These are phyloP conservation scores for Ophiosphaerella herpotricha DNA, from an alignment of 2,329 filamentous ascomycete genomes.

Conservation along the genomic window DNA sequence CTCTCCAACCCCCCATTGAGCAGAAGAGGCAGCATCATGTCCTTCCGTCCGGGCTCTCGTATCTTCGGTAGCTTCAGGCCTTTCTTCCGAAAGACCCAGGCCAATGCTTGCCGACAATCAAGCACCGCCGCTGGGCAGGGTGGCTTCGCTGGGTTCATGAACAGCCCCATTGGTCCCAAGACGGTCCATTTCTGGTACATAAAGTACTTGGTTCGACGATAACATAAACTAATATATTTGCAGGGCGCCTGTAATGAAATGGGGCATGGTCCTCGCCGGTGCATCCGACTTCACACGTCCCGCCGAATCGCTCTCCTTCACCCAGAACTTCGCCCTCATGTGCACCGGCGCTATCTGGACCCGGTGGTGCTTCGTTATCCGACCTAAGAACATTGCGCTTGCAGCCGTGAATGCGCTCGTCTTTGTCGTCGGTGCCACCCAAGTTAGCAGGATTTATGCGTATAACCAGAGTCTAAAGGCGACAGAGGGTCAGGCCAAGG, in stretches of 20 bases:
- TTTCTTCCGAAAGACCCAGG: constrained; percentile 51
- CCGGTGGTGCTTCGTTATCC: constrained; percentile 97
- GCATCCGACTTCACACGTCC: constrained; percentile 90
- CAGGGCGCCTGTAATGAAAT: constrained; percentile 94
- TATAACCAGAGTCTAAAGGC: constrained; percentile 66
- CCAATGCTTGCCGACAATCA: constrained; percentile 66
- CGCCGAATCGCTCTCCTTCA: constrained; percentile 88
- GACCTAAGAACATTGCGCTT: constrained; percentile 87
- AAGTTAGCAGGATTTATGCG: constrained; percentile 75
- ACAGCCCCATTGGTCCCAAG: constrained; percentile 58
- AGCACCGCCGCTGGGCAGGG: constrained; percentile 67
- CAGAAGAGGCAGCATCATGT: constrained; percentile 49
- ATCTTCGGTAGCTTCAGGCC: constrained; percentile 59
- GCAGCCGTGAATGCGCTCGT: constrained; percentile 99
- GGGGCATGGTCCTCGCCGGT: constrained; percentile 90
- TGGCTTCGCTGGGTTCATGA: constrained; percentile 71
- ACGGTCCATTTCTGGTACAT: constrained; percentile 97
- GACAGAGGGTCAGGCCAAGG: constrained; percentile 46
- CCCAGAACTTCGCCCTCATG: constrained; percentile 88
- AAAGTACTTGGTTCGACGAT: neutral
- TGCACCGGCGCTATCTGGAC: constrained; percentile 97
- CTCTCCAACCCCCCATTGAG: neutral
- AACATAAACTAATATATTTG: constrained; percentile 4
- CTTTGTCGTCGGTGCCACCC: constrained; percentile 80
- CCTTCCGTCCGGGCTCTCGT: constrained; percentile 63